Conservation (phyloP, 2,329 filamentous ascomycete species). For the Aureobasidium namibiae region DNA sequence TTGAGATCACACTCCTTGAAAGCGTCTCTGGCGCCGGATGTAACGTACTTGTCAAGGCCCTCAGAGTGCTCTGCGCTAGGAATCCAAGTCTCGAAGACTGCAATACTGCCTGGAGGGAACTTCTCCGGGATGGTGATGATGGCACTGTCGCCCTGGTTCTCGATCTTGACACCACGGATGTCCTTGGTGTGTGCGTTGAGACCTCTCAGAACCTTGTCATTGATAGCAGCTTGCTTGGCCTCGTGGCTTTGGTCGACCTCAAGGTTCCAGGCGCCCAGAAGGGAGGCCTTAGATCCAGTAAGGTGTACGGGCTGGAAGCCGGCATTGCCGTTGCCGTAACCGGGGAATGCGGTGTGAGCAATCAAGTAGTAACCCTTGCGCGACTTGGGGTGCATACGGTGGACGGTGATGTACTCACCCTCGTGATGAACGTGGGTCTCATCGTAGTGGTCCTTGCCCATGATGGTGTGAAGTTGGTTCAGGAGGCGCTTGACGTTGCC, state of each 20-base stretch:
- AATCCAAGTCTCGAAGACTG: slow-evolving; percentile 93
- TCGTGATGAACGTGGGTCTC: slow-evolving; percentile 97
- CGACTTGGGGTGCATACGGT: slow-evolving; percentile 85
- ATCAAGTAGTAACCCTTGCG: slow-evolving; percentile 93
- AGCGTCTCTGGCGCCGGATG: slow-evolving; percentile 68
- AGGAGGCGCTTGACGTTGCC: slow-evolving; percentile 84
- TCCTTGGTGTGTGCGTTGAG: slow-evolving; percentile 76
- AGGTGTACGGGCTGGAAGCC: slow-evolving; percentile 72
- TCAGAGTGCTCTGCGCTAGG: slow-evolving; percentile 75
- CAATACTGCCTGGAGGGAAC: slow-evolving; percentile 90
- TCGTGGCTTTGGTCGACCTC: slow-evolving; percentile 75
- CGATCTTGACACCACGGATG: slow-evolving; percentile 64
- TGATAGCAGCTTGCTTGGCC: slow-evolving; percentile 54
- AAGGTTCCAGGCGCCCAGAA: slow-evolving; percentile 85
- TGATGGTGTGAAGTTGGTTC: slow-evolving; percentile 88
- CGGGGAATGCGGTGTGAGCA: slow-evolving; percentile 90
- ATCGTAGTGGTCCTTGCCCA: slow-evolving; percentile 90
- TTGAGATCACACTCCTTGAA: slow-evolving; percentile 67
- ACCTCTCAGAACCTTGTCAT: slow-evolving; percentile 67
- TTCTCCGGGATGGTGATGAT: slow-evolving; percentile 70
- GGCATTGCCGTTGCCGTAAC: slow-evolving; percentile 76
- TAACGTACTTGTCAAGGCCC: slow-evolving; percentile 79
- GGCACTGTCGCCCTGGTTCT: slow-evolving; percentile 64
- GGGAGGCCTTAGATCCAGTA: slow-evolving; percentile 72
- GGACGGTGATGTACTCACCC: slow-evolving; percentile 90